Evolutionary conservation across 2,329 filamentous ascomycete species (phyloP), one percentile per base, ranked within the genome.

Genomic region (Talaromyces amestolkiae): DNA sequence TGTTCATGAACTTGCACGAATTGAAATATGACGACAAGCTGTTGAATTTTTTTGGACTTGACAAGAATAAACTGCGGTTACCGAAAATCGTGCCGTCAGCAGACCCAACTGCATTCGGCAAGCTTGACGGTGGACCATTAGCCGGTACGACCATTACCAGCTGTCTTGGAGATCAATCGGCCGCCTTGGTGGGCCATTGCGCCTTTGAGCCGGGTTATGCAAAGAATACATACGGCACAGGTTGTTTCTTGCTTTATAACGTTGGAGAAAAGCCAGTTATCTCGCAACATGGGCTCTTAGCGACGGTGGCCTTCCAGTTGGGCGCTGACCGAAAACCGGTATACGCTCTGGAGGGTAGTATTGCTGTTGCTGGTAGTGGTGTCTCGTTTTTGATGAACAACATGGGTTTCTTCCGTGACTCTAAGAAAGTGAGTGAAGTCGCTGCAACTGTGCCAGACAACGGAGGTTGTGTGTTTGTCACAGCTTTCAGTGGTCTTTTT

Each of bases 221-320:
- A 53, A 96, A 96, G 83, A 96, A 95, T 78, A 96, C 92, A 0
- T 96, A 96, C 75, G 92, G 92, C 45, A 96, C 92, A 0, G 92
- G 92, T 49, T 95, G 91, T 75, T 96, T 96, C 82, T 81, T 96
- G 69, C 85, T 96, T 4, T 96, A 95, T 81, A 96, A 96, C 72
- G 91, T 96, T 39, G 93, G 93, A 61, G 85, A 88, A 47, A 89
- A 92, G 76, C 93, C 93, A 7, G 91, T 96, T 63, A 90, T 96
- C 66, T 96, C 93, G 11, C 89, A 86, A 67, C 89, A 92, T 65
- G 93, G 93, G 11, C 83, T 97, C 35, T 82, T 97, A 45, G 89
- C 90, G n/a, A 97, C 93, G 0, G 88, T 97, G 27, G 93, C 91
- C 3, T 97, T 93, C 77, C 88, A 96, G 75, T 90, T 96, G 75